Evolutionary conservation across 1,139 yeast genomes (phyloP), one percentile per base, ranked within the genome.

Genomic region (Scheffersomyces titani): DNA sequence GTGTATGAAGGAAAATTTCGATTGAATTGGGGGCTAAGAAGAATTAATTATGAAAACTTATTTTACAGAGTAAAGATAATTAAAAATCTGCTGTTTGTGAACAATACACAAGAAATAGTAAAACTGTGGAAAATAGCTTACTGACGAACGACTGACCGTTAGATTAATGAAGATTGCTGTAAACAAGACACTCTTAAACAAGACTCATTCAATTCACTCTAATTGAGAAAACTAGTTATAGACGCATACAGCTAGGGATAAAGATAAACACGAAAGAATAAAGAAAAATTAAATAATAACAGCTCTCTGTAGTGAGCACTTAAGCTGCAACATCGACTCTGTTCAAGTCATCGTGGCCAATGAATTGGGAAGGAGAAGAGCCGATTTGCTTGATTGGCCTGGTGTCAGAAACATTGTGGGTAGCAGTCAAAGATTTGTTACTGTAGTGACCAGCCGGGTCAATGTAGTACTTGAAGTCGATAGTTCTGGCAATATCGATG

Each of bases 361-460:
- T 46, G n/a, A 46, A 46, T 20, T 46, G 49, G 24, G 49, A 46
- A 19, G 49, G 24, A 19, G 49, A 20, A 2, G 16, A 19, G n/a
- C 49, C 49, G n/a, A 46, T 22, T 11, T 46, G 49, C 18, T 46
- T 46, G 24, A 46, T 46, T 19, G 49, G 49, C 19, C 49, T 46
- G 49, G 49, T 46, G 16, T 46, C 49, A 19, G 49, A 46, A 6
- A 46, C 49, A 19, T 46, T 46, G 24, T 46, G 49, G 16, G 22
- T 22, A n/a, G 49, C 49, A 19, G 24, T 46, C 18, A 46, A 46
- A 4, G 49, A 46, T 22, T 46, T 46, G 49, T 46, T 46, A n/a
- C 49, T 46, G 49, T 58, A 57, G 19, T 55, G 59, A 1, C 59
- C 59, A 51, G 53, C 57, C n/a, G 57, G 49, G 50, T 57, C 60